Evolutionary conservation across 2,329 filamentous ascomycete species (phyloP), one percentile per base, ranked within the genome.

Genomic region (Pseudocercospora eumusae): DNA sequence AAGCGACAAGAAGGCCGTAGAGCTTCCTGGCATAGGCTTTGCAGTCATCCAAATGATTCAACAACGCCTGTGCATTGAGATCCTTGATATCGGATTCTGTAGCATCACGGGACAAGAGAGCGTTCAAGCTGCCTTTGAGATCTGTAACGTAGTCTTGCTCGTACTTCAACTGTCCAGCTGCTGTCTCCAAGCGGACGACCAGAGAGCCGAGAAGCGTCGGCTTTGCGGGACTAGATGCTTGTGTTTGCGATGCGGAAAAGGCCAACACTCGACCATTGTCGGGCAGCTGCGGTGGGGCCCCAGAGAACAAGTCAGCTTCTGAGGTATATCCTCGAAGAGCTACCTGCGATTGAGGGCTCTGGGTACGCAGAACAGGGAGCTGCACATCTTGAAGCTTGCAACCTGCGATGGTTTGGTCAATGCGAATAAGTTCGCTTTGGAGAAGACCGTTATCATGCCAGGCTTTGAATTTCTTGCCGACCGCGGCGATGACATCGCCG

Each of bases 381-480:
- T 21, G 15, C 18, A 60, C 36, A 15, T 15, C 10, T n/a, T 49
- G 33, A 27, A 28, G 25, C 45, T 23, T 20, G 18, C 15, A 1
- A 6, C 11, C 5, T 55, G 18, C n/a, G 3, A 60, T 40, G 23
- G 56, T 23, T 11, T 31, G 18, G 27, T 55, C 50, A 45, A 69
- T 33, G 27, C 45, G 27, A 13, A 36, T 10, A 4, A 69, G 27
- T 33, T 67, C 68, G 3, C 44, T 18, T 8, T 45, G 57, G 15
- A 71, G 62, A 10, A 62, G 36, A 7, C 18, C 21, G 40, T 71
- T 69, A 42, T 68, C 50, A 21, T 64, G 60, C 65, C 64, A 69
- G 2, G 25, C n/a, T 31, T 64, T 27, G 52, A 68, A 69, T 23
- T 57, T 54, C 11, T 4, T 28, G 25, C 33, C 53, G 13, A 65